Evolutionary conservation across 441 rosid genomes (phyloP), one percentile per base, ranked within the genome.

Genomic region (Breynia disticha): DNA sequence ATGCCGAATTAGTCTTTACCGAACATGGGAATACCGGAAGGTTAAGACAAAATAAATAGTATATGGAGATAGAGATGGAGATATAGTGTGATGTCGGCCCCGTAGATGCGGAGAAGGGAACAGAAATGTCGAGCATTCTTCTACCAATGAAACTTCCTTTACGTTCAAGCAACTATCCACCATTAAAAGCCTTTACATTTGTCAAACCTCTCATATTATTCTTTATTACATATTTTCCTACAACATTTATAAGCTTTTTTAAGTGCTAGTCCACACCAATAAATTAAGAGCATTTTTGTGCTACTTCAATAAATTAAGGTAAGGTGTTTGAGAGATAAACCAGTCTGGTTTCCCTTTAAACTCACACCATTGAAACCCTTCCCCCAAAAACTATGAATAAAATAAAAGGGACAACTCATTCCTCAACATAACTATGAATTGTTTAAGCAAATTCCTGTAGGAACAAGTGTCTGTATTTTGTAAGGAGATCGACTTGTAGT

Each of bases 131-230:
- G 81, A 75, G 66, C 65, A 73, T 77, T 76, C 72, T 66, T 63
- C 74, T 1, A 15, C 3, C 84, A 61, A 70, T 67, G 80, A 52
- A 70, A 56, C 20, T 79, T 73, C 73, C 89, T 83, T 86, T 76
- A 67, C 89, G 85, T 79, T 81, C 66, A 86, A 83, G 90, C 47
- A 77, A 81, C 63, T 54, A 41, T 11, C 15, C 7, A 46, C 60
- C 61, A 16, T 65, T 67, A 46, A 62, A 67, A 61, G 70, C 65
- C 58, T 67, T 22, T 48, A 55, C 65, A 28, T 28, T n/a, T 59
- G 84, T 82, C 89, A 82, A 78, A 84, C 75, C 71, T 58, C 28
- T 1, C 22, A 46, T 52, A 16, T 16, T 19, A 16, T 47, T 11
- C 17, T 41, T 11, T 41, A 37, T 37, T 5, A 37, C 44, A 11